Evolutionary conservation across 306 rosid species (phyloP), one percentile per base, ranked within the genome.

Genomic region (Senna tora): DNA sequence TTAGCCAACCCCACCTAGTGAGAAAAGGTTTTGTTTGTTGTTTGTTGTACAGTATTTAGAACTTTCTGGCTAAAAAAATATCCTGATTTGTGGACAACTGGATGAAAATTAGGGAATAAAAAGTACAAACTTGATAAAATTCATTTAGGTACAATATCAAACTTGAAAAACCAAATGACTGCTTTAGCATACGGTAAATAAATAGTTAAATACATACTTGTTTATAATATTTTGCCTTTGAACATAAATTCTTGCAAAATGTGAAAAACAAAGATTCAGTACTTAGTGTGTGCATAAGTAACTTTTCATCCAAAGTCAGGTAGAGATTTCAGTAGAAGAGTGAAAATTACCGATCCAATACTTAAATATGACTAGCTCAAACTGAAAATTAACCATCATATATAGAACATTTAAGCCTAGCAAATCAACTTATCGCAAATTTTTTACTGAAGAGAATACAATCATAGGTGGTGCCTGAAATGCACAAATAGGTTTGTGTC

Each of bases 381-480:
- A 41, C 57, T 36, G 6, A 79, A 21, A 64, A 28, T 16, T 41
- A 57, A 57, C 11, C 39, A 39, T 20, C 30, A n/a, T n/a, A 22
- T n/a, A 41, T 7, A 15, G 64, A 62, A 45, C 34, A 16, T 42
- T 36, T 28, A 68, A 56, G 46, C 55, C 46, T 32, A 25, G 56
- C 19, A 77, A 74, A 41, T 54, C 19, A 49, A 38, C 47, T 42
- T n/a, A 32, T 52, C 55, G n/a, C 19, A 64, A 59, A 54, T 28
- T 77, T 43, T 75, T n/a, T 16, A 90, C 89, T 22, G 97, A 93
- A 80, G 98, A 93, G 82, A 90, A 88, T 69, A 93, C 83, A 30
- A 90, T 78, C 87, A 93, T 96, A 9, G 98, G 98, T 0, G 98
- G 98, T 70, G 98, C 87, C 98, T 93, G 90, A 83, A 88, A 66